phyloP scores from a whole-genome alignment of 805 yeast genomes.

The Metschnikowia cubensis region DNA sequence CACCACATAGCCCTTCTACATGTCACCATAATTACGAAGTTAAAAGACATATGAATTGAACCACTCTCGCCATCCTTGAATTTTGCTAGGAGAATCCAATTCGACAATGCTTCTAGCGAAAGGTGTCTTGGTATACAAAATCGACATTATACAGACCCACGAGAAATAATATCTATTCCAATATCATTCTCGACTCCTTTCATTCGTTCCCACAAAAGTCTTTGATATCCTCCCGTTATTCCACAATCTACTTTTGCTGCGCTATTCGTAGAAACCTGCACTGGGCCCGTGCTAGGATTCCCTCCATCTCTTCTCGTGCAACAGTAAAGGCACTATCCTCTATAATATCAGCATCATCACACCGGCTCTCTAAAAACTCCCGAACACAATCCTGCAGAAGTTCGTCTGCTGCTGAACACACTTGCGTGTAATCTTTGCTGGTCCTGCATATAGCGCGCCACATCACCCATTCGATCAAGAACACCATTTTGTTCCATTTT shows the following conservation, averaged over 20 bases:
- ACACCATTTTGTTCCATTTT: constrained; percentile 25
- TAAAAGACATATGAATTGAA: too few species aligned
- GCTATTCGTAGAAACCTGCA: constrained; percentile 4
- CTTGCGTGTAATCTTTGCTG: not conserved
- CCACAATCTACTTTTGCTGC: not conserved
- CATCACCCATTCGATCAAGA: constrained; percentile 19
- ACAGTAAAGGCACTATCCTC: constrained; percentile 11
- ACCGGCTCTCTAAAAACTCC: constrained; percentile 7
- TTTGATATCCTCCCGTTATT: not conserved
- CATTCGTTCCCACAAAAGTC: too few species aligned
- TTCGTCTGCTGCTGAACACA: constrained; percentile 1
- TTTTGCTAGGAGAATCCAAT: too few species aligned
- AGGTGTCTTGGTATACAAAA: constrained; percentile 53
- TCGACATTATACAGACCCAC: too few species aligned
- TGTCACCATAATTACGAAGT: too few species aligned
- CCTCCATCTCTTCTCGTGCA: not conserved
- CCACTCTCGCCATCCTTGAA: too few species aligned
- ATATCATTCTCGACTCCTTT: too few species aligned
- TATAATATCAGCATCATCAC: constrained; percentile 13
- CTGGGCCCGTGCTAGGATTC: not conserved
- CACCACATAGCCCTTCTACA: too few species aligned
- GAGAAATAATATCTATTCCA: too few species aligned
- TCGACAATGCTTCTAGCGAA: too few species aligned
- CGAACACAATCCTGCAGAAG: not conserved
- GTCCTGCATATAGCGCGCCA: constrained; percentile 2